Evolutionary conservation across 768 basidiomycete species (phyloP), one percentile per base, ranked within the genome.

Genomic region (Trichaptum fuscoviolaceum): DNA sequence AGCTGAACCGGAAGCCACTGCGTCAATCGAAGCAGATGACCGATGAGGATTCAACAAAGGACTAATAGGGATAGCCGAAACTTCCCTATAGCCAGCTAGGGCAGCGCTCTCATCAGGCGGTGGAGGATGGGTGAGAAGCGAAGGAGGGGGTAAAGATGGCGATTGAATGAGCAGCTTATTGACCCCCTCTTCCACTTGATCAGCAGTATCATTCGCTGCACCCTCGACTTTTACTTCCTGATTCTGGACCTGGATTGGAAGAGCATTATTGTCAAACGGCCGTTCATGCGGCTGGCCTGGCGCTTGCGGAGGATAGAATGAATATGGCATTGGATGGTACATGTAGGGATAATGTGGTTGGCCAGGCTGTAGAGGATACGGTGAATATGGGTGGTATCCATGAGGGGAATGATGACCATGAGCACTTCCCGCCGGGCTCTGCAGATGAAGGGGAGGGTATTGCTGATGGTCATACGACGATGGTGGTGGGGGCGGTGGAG

Each of bases 71-170:
- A 72, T 42, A n/a, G 71, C 67, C 35, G 69, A 71, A 17, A 74
- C 69, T 24, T 73, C 75, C 24, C 74, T 74, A 67, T 79, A 79
- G 15, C 76, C 75, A 25, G 78, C 75, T 17, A 79, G 74, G 1
- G 78, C 77, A 23, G 77, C 74, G 18, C 75, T 77, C 58, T 76
- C 73, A 64, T 72, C 72, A 1, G 78, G 78, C 2, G 77, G 73
- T 0, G 75, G 73, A 0, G 77, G 77, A 26, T 76, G 73, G 24
- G 69, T 68, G 1, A 77, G 67, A 72, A 73, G 67, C 18, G 76
- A 73, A n/a, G 75, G 74, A 24, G 74, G 75, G 5, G 76, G 76
- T 27, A 75, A 30, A 35, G 20, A 15, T 23, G 59, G 59, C 23
- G 59, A 61, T 61, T 61, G 59, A 12, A 25, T 23, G 18, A 61